phyloP scores from a whole-genome alignment of 768 basidiomycete species.

The Tylopilus balloui region DNA sequence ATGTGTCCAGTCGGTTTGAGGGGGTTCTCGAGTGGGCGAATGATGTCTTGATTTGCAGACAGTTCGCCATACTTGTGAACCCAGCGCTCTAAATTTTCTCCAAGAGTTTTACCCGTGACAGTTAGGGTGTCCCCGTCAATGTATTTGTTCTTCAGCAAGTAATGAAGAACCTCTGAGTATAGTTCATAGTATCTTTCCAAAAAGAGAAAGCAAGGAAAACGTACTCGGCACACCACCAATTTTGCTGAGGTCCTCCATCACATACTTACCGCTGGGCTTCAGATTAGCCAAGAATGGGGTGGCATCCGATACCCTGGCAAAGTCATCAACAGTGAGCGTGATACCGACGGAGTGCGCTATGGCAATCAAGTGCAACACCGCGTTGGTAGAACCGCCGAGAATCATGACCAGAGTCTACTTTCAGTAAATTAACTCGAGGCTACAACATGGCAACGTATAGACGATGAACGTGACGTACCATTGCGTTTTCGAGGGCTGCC shows the following conservation, averaged over 20 bases:
- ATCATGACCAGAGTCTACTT: slow-evolving; percentile 89
- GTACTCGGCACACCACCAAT: slow-evolving; percentile 94
- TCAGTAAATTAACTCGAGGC: slow-evolving; percentile 2
- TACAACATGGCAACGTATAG: slow-evolving; percentile 7
- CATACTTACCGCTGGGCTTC: slow-evolving; percentile 96
- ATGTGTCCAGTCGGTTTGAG: slow-evolving; percentile 90
- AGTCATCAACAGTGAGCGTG: slow-evolving; percentile 83
- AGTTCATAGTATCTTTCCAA: neutral
- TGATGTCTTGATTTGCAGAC: slow-evolving; percentile 71
- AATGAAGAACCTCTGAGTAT: slow-evolving; percentile 70
- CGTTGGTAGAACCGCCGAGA: slow-evolving; percentile 96
- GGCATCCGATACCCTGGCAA: slow-evolving; percentile 89
- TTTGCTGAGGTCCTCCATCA: slow-evolving; percentile 96
- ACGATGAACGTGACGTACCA: slow-evolving; percentile 51
- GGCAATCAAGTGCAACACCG: slow-evolving; percentile 94
- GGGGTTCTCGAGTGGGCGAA: slow-evolving; percentile 80
- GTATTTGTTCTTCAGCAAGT: slow-evolving; percentile 79
- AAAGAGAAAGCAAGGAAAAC: slow-evolving; percentile 25
- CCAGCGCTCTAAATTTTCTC: slow-evolving; percentile 92
- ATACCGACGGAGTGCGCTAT: slow-evolving; percentile 96
- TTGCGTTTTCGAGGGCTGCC: slow-evolving; percentile 95
- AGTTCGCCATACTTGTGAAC: slow-evolving; percentile 74
- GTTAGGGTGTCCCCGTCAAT: slow-evolving; percentile 91
- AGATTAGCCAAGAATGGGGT: slow-evolving; percentile 94
- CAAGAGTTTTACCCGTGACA: slow-evolving; percentile 84